A percentile compares a stretch with the other conserved stretches of the same genome.
Conservation (phyloP, 2,329 filamentous ascomycete genomes). For the Pseudophaeomoniella oleicola region DNA sequence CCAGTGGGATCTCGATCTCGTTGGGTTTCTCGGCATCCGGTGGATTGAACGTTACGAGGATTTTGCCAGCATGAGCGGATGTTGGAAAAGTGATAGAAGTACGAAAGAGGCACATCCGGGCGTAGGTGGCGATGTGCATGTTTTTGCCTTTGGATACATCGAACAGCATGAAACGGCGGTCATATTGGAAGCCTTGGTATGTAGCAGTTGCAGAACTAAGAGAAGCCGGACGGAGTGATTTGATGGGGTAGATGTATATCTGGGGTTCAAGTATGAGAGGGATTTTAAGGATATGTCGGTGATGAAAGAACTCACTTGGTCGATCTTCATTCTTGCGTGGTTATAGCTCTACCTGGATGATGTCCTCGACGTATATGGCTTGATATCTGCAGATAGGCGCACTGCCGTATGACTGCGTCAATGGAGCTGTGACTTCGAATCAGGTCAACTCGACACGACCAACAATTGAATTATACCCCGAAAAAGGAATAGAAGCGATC, state of each 20-base stretch:
- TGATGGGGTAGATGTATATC: conserved; percentile 63
- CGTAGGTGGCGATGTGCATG: conserved; percentile 44
- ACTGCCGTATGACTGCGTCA: too few relatives aligned
- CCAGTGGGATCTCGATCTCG: conserved; percentile 40
- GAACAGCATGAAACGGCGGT: conserved; percentile 58
- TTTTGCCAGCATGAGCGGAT: conserved; percentile 18
- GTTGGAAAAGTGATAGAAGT: conserved; percentile 22
- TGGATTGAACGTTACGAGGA: conserved; percentile 24
- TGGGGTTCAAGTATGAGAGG: conserved; percentile 14
- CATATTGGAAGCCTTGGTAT: conserved; percentile 48
- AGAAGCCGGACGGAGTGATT: conserved; percentile 49
- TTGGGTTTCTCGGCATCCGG: conserved; percentile 13
- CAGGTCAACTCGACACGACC: too few relatives aligned
- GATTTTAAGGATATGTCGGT: not conserved
- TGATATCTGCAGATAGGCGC: too few relatives aligned
- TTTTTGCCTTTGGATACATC: conserved; percentile 35
- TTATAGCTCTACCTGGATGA: too few relatives aligned
- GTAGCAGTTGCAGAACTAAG: conserved; percentile 40
- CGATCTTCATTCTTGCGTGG: conserved; percentile 1
- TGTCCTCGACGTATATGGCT: too few relatives aligned
- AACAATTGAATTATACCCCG: too few relatives aligned
- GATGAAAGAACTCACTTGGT: not conserved
- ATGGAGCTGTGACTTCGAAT: too few relatives aligned
- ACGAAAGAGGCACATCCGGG: conserved; percentile 49
- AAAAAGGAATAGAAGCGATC: too few relatives aligned